phyloP scores from a whole-genome alignment of 2,329 filamentous ascomycete species.

The Dactylella cylindrospora region DNA sequence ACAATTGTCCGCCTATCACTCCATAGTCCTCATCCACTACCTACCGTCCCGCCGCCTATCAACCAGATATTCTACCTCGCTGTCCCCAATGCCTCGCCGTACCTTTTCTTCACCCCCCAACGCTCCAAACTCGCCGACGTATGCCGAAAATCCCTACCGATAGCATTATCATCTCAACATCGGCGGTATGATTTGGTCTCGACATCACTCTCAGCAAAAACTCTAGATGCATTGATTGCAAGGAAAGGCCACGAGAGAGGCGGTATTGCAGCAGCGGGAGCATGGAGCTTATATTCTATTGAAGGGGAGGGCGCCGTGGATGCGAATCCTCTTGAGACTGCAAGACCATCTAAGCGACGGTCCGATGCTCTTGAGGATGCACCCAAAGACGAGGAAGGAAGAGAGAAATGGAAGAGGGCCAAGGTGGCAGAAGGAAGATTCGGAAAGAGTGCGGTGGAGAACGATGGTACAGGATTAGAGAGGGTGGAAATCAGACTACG shows the following conservation, averaged over 20 bases:
- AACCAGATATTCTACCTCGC: constrained; percentile 69
- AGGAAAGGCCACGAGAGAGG: constrained; percentile 68
- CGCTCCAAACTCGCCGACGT: constrained; percentile 63
- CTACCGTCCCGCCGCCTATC: constrained; percentile 56
- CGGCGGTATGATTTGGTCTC: constrained; percentile 69
- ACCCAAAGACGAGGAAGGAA: constrained; percentile 38
- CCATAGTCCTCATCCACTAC: constrained; percentile 48
- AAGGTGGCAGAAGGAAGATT: constrained; percentile 70
- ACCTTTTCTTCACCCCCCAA: constrained; percentile 63
- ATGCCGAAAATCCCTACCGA: constrained; percentile 76
- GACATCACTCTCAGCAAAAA: constrained; percentile 70
- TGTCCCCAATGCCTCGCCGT: constrained; percentile 77
- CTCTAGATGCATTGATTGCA: constrained; percentile 68
- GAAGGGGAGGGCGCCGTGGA: constrained; percentile 58
- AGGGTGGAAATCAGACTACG: constrained; percentile 63
- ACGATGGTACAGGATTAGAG: constrained; percentile 65
- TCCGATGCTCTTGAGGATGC: constrained; percentile 49
- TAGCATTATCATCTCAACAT: constrained; percentile 74
- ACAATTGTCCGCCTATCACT: constrained; percentile 49
- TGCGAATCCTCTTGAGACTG: constrained; percentile 57
- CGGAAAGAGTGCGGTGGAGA: constrained; percentile 61
- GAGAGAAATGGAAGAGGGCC: constrained; percentile 58
- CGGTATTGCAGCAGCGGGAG: constrained; percentile 71
- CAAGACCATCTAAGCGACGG: constrained; percentile 51
- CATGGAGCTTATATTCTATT: constrained; percentile 76